Conservation (phyloP, 257 asterid genomes). For the Solanum appendiculatum region DNA sequence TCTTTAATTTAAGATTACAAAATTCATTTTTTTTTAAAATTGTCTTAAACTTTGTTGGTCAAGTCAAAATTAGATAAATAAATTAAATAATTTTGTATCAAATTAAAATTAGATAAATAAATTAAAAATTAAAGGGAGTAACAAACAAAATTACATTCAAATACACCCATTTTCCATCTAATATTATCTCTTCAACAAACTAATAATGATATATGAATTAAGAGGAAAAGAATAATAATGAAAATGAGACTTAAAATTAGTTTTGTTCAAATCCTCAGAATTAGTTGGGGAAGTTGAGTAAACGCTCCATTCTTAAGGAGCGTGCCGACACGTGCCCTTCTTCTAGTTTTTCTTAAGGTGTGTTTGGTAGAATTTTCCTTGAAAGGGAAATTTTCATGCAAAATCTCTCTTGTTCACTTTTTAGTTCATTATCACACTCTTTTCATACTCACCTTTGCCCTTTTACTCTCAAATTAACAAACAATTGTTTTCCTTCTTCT, state of each 20-base stretch:
- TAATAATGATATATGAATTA: neutral
- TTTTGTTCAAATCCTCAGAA: neutral
- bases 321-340: neutral
- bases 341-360: neutral
- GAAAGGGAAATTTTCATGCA: neutral
- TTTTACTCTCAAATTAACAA: neutral
- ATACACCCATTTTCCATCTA: neutral
- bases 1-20: too few relatives aligned
- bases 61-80: neutral
- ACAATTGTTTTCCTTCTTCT: neutral
- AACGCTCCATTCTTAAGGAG: neutral
- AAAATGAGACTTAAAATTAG: neutral
- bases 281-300: neutral
- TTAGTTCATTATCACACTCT: neutral
- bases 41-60: neutral
- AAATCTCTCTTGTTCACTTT: neutral
- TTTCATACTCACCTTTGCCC: neutral
- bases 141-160: neutral
- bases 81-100: too few relatives aligned
- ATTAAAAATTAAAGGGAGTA: neutral
- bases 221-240: neutral
- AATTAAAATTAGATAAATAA: neutral
- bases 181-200: too few relatives aligned
- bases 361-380: neutral
- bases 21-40: rapidly evolving